phyloP scores from a whole-genome alignment of 2,329 filamentous ascomycete genomes.

The Colletotrichum theobromicola region DNA sequence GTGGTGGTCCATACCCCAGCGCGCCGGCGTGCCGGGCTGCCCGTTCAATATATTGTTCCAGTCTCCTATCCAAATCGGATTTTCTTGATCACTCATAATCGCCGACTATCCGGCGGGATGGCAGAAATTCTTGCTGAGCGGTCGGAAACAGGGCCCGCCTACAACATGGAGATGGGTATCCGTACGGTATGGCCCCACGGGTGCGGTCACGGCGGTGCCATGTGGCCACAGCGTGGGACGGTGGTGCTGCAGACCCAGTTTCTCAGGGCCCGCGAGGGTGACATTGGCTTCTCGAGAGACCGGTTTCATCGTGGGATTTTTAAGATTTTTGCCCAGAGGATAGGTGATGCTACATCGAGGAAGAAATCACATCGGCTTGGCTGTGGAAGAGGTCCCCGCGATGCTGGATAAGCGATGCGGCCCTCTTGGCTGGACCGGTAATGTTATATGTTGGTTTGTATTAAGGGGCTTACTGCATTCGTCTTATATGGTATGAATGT shows the following conservation, averaged over 20 bases:
- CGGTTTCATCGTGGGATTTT: neutral
- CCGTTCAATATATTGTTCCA: neutral
- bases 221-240: neutral
- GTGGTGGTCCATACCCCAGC: neutral
- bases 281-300: neutral
- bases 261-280: no score
- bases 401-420: neutral
- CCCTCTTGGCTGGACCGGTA: neutral
- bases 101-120: neutral
- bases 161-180: neutral
- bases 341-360: neutral
- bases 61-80: neutral
- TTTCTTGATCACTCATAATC: neutral
- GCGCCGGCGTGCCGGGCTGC: neutral
- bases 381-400: neutral
- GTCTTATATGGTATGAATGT: neutral
- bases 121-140: neutral
- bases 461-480: neutral
- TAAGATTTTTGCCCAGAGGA: neutral
- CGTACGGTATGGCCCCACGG: neutral
- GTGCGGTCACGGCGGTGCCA: no score
- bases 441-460: neutral
- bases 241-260: neutral
- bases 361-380: no score
- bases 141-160: neutral